phyloP scores from a whole-genome alignment of 805 yeast genomes.

The Blastobotrys attinorum region DNA sequence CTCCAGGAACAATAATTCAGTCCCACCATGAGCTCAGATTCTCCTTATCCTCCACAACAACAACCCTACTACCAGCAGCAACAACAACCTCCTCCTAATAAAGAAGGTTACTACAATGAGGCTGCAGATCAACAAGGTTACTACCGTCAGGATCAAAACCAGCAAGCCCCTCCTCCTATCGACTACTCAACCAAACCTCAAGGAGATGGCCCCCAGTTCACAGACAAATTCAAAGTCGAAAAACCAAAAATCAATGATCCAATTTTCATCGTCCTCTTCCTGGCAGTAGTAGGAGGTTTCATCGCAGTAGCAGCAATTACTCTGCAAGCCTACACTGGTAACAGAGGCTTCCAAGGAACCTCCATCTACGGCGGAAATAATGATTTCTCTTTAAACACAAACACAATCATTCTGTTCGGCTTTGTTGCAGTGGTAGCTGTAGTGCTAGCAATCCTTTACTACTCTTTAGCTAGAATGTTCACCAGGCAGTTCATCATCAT shows the following conservation, averaged over 20 bases:
- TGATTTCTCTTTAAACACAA: conserved; percentile 63
- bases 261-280: conserved; percentile 40
- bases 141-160: background rate
- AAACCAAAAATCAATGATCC: conserved; percentile 60
- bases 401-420: conserved; percentile 62
- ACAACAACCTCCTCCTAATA: conserved; percentile 16
- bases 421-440: conserved; percentile 57
- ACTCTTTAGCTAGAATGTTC: conserved; percentile 52
- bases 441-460: conserved; percentile 47
- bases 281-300: conserved; percentile 51
- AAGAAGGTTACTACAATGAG: conserved; percentile 10
- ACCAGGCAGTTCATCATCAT: conserved; percentile 61
- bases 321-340: conserved; percentile 52
- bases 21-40: too few species aligned
- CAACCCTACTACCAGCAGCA: too few species aligned
- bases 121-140: background rate
- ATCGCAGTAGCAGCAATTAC: conserved; percentile 62
- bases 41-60: too few species aligned
- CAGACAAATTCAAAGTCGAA: conserved; percentile 58
- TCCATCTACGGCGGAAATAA: conserved; percentile 48
- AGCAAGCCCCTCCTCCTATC: conserved; percentile 1
- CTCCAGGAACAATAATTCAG: too few species aligned
- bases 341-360: conserved; percentile 49
- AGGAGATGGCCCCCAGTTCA: conserved; percentile 41
- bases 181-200: conserved; percentile 15